Base-by-base conservation (phyloP, 1,284 basidiomycete genomes). In the Tylopilus sp. region DNA sequence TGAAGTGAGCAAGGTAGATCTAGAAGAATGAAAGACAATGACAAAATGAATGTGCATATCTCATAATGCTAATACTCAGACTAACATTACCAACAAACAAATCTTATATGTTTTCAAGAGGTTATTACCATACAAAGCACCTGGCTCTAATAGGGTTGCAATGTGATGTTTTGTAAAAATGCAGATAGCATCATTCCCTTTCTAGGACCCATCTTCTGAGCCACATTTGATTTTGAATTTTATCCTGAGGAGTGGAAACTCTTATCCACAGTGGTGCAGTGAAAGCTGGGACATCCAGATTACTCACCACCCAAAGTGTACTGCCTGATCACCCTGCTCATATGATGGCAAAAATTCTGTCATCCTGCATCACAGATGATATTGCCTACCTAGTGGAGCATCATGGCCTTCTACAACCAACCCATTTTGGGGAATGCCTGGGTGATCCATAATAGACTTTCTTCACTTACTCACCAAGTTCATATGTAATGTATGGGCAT, bases 271-370 rank as follows among this genome's bases (percentile, higher is more conserved):
- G 39, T 60, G 0, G 52, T 60, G 1, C 53, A 54, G 2, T 2
- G 22, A 9, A 60, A 60, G 18, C 59, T 53, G 3, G 15, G 26
- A 13, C 8, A 4, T 6, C 51, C 38, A 1, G 24, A 60, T 15
- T 60, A 54, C 39, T 41, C 39, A 0, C 26, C 53, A 4, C 26
- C 22, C 2, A 54, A 60, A 60, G 52, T 22, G 10, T 60, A 60
- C 39, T 3, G 22, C 2, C 53, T 53, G 2, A 60, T 60, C 3
- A 36, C 58, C 4, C 38, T 59, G 1, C 58, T 59, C 51, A 59
- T 13, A 60, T 39, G 6, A 60, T 54, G 53, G 59, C 59, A 8
- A 60, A 60, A 22, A 54, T 60, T 12, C 53, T 60, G 6, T 60
- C 59, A 2, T 44, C 53, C 22, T 54, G 52, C 5, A 6, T 60